Evolutionary conservation across 1,139 yeast genomes (phyloP), one percentile per base, ranked within the genome.

Genomic region (Wickerhamomyces sp.): DNA sequence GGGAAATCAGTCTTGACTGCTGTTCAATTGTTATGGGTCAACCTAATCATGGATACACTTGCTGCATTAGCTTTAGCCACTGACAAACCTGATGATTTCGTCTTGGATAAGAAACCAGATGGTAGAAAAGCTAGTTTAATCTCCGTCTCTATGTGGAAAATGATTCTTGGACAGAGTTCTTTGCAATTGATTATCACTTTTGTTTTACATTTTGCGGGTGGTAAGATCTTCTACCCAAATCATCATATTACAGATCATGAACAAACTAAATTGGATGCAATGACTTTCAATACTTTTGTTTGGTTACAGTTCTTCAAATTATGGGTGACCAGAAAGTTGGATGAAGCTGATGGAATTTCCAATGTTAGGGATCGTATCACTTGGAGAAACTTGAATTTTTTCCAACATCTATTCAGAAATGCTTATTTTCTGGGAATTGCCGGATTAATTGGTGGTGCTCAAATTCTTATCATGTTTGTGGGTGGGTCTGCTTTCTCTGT

Each of bases 1-100:
- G 91, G 90, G 57, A 69, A 76, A 43, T 87, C 97, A 7, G 99
- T 93, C 7, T 74, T 93, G 62, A 91, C 98, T 35, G 99, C 99
- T 0, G 99, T 93, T 40, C 99, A 93, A 68, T 78, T 93, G 58
- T 74, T 93, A 54, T 93, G 99, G 99, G 97, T 93, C 42, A 93
- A 93, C 66, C 74, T 93, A 65, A 93, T 93, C 60, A 93, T 93
- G 99, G 99, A 93, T 65, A 93, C 99, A 0, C 76, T 93, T 54
- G 99, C 99, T 6, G 99, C 99, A 3, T 74, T 93, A 58, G 99
- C 99, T 0, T 75, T 93, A 55, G 99, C 99, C 5, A 93, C 99
- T 7, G 99, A 93, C 64, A 93, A 94, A 57, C 99, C 99, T 0
- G 90, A 88, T 57, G 87, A 83, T 43, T 76, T 82, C 37, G 81